Percentiles rank a stretch among this genome's conserved stretches.
These are phyloP conservation scores for Cryphonectria japonica DNA, from an alignment of 2,329 filamentous ascomycete species.

Conservation along the genomic window DNA sequence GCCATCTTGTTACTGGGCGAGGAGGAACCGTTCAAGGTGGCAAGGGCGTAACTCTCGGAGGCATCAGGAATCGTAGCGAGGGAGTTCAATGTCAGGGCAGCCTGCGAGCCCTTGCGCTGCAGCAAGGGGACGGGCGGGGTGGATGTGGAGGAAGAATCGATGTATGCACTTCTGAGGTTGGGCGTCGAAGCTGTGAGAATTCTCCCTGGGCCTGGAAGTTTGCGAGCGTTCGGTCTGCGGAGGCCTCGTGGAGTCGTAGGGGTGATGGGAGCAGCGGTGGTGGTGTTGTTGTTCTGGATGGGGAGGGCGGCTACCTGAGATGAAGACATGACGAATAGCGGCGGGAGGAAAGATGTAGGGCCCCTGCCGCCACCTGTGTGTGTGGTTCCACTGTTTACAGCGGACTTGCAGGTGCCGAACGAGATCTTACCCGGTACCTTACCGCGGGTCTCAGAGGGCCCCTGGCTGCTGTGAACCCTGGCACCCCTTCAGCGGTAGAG, in stretches of 20 bases:
- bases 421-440: background rate
- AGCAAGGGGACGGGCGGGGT: conserved; percentile 46
- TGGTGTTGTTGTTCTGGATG: conserved; percentile 40
- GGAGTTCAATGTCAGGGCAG: conserved; percentile 66
- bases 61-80: conserved; percentile 70
- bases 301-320: conserved; percentile 6
- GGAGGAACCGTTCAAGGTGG: conserved; percentile 52
- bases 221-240: conserved; percentile 38
- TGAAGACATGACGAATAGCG: conserved; percentile 14
- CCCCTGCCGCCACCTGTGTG: background rate
- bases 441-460: background rate
- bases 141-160: conserved; percentile 48
- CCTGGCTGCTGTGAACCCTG: background rate
- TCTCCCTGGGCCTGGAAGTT: conserved; percentile 42
- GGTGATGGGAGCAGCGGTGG: conserved; percentile 39
- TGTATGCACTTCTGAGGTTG: conserved; percentile 59
- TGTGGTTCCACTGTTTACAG: conserved; percentile 4
- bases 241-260: conserved; percentile 29
- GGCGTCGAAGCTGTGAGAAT: conserved; percentile 60
- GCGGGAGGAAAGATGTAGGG: conserved; percentile 6
- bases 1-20: conserved; percentile 47
- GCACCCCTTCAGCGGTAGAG: background rate
- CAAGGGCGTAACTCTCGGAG: conserved; percentile 64
- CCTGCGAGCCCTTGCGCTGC: conserved; percentile 72
- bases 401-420: conserved; percentile 10